phyloP scores from a whole-genome alignment of 257 asterid species.

The Rauvolfia tetraphylla region DNA sequence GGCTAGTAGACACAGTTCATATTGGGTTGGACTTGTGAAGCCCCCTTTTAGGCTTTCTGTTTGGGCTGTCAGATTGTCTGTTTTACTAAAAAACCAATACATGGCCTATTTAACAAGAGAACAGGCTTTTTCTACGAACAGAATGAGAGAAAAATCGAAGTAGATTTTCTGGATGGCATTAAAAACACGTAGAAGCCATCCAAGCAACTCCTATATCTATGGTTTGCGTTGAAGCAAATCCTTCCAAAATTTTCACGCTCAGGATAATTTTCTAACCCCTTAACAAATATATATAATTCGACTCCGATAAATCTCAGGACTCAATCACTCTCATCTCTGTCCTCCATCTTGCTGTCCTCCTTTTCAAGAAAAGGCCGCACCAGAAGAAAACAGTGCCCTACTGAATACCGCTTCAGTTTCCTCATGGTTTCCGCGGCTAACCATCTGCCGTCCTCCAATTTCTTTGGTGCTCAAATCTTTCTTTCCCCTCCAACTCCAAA shows the following conservation, averaged over 20 bases:
- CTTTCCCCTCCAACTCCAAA: conserved; percentile 69
- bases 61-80: not conserved
- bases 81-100: no score
- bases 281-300: not conserved
- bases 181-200: conserved; percentile 47
- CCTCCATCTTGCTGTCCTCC: not conserved
- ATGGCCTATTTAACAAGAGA: not conserved
- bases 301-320: not conserved
- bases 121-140: not conserved
- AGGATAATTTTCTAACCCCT: not conserved
- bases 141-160: not conserved
- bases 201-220: conserved; percentile 36
- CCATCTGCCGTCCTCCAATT: conserved; percentile 53
- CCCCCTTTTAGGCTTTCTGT: not conserved
- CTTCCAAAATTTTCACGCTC: not conserved
- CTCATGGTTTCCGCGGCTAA: conserved; percentile 51
- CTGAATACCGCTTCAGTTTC: not conserved
- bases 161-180: conserved; percentile 45
- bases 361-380: not conserved
- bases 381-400: not conserved
- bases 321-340: not conserved
- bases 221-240: conserved; percentile 37
- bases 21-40: not conserved
- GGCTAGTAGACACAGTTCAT: no score
- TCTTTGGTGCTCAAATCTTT: conserved; percentile 56